Base-by-base conservation (phyloP, 805 yeast species). In the Yueomyces sp. region DNA sequence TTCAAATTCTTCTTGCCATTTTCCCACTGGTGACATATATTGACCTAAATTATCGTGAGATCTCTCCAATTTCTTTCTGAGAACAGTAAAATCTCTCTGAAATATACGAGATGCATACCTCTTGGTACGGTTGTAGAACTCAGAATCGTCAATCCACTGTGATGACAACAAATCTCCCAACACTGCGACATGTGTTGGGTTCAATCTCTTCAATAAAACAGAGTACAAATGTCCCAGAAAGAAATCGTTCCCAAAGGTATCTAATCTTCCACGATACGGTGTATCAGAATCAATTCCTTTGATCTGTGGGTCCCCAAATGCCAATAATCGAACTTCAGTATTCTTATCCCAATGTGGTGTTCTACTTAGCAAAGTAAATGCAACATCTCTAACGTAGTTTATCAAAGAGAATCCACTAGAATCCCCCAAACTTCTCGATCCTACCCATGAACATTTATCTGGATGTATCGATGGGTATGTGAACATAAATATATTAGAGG, bases 251-350 rank as follows among this genome's bases (percentile, higher is more conserved):
- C 96, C 98, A 56, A 63, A 81, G 44, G 84, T 82, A 57, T 90
- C 98, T 28, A 92, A 64, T 42, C 85, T 63, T 47, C 84, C 82
- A 45, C 84, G 68, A 54, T 79, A 77, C 9, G 79, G 74, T 1
- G 95, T 81, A 31, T 69, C 65, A 5, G 73, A 74, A 83, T 86
- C 78, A 52, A 79, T 76, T 2, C 97, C 98, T 48, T 88, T 84
- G 61, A 90, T 87, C 65, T 90, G 98, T 0, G 98, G 98, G 56
- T 90, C 98, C 4, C 96, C 98, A 60, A 87, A 80, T 4, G 94
- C 82, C 49, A 88, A 61, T 62, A 90, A 62, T 47, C 76, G 75
- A 43, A 87, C 72, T 51, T 73, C 77, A 8, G 4, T 39, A 32
- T 26, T 31, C 28, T 9, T 36, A 26, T 4, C 19, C 34, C 7